A percentile compares a stretch with the other conserved stretches of the same genome.
Evolutionary conservation across 2,329 filamentous ascomycete genomes (phyloP).

Genomic region (Pyricularia grisea): DNA sequence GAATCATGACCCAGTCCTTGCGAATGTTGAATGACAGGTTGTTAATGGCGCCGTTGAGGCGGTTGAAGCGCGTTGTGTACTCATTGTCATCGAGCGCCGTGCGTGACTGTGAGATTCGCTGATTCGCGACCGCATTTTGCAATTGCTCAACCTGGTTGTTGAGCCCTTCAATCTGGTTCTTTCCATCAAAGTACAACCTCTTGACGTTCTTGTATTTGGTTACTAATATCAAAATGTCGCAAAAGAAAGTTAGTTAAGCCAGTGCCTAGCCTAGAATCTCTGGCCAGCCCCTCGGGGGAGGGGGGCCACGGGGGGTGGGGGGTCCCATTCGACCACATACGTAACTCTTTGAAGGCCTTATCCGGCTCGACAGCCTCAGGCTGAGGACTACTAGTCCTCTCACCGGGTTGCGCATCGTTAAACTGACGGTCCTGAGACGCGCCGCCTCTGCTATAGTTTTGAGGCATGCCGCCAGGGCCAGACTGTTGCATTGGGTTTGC

Average conservation of each 20-base stretch:
- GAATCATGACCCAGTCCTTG: conserved; percentile 82
- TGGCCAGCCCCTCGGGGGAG: neutral
- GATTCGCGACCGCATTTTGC: conserved; percentile 95
- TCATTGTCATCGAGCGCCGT: conserved; percentile 94
- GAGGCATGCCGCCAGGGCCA: conserved; percentile 21
- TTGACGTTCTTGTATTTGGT: conserved; percentile 98
- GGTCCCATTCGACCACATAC: conserved; percentile 29
- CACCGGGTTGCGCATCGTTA: conserved; percentile 33
- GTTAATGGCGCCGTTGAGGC: conserved; percentile 87
- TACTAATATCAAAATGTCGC: conserved; percentile 39
- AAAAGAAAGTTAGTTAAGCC: neutral
- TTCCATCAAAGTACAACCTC: conserved; percentile 93
- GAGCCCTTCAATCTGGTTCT: conserved; percentile 82
- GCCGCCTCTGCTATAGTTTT: conserved; percentile 29
- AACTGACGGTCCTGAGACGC: conserved; percentile 28
- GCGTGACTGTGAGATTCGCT: conserved; percentile 86
- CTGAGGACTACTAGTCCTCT: conserved; percentile 48
- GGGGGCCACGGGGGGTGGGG: no score
- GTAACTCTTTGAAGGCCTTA: conserved; percentile 47
- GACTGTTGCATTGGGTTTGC: conserved; percentile 27
- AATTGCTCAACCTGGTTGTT: conserved; percentile 83
- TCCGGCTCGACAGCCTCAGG: conserved; percentile 38
- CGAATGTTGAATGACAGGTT: conserved; percentile 94
- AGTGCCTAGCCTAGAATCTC: neutral
- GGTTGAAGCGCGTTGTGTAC: conserved; percentile 80